These are phyloP conservation scores for Thelonectria blattea DNA, from an alignment of 2,329 filamentous ascomycete genomes.

Conservation along the genomic window DNA sequence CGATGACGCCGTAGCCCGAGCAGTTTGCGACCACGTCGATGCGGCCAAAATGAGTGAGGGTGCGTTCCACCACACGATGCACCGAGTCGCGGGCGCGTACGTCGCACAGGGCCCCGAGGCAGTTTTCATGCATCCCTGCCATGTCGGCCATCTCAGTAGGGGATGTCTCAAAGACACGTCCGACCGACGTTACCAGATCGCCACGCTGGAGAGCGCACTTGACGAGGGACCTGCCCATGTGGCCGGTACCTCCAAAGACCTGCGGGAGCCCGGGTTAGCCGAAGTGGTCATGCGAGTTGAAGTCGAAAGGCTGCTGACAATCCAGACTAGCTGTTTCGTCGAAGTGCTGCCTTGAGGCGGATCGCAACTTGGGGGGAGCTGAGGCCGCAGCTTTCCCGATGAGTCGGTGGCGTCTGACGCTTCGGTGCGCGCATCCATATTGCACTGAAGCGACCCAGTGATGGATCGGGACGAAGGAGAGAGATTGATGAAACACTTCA, in stretches of 20 bases:
- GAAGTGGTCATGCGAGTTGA: neutral
- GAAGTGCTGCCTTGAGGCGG: conserved; percentile 76
- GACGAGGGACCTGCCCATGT: conserved; percentile 91
- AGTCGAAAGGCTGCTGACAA: conserved; percentile 57
- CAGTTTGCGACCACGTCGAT: conserved; percentile 93
- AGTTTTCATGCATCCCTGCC: conserved; percentile 73
- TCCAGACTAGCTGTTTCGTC: conserved; percentile 82
- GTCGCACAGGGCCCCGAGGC: conserved; percentile 85
- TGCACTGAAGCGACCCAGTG: neutral
- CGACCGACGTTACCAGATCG: conserved; percentile 86
- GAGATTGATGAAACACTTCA: neutral
- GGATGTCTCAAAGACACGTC: conserved; percentile 79
- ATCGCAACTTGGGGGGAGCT: conserved; percentile 84
- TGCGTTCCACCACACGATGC: conserved; percentile 69
- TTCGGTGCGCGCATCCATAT: conserved; percentile 38
- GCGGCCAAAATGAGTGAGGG: conserved; percentile 76
- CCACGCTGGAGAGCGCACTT: conserved; percentile 80
- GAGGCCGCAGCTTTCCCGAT: conserved; percentile 46
- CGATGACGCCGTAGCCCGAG: conserved; percentile 94
- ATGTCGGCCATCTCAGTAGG: conserved; percentile 77
- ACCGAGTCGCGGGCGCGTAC: conserved; percentile 85
- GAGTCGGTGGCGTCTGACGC: conserved; percentile 36
- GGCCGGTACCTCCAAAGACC: conserved; percentile 96
- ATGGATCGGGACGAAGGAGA: neutral
- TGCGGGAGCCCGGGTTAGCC: conserved; percentile 41